Evolutionary conservation across 371 early-diverging fungal species (phyloP).

Genomic region (Spraguea lophii): DNA sequence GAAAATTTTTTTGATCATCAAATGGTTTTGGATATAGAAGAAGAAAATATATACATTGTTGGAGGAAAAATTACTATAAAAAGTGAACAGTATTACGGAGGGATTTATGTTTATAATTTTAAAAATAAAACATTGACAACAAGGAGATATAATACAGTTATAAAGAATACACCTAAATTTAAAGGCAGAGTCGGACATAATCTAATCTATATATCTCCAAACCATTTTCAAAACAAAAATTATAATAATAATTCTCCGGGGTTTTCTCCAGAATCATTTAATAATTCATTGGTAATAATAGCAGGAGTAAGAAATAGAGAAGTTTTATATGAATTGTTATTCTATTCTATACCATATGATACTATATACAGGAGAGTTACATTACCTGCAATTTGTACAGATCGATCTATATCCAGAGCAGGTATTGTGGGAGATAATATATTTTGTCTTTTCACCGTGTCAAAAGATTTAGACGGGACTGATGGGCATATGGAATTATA

Average conservation of each 20-base stretch:
- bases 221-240: neutral
- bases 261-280: neutral
- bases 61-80: conserved; percentile 10
- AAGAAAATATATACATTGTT: neutral
- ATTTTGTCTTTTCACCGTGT: conserved; percentile 9
- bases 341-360: conserved; percentile 6
- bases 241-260: neutral
- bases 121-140: neutral
- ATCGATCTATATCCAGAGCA: neutral
- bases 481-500: conserved; percentile 8
- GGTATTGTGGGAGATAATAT: neutral
- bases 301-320: conserved; percentile 15
- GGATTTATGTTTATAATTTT: conserved; percentile 4
- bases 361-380: conserved; percentile 5
- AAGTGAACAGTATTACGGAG: conserved; percentile 6
- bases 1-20: conserved; percentile 15
- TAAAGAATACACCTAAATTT: conserved; percentile 1
- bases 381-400: conserved; percentile 4
- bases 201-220: conserved; percentile 4
- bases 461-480: conserved; percentile 4
- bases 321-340: conserved; percentile 4
- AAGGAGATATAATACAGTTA: neutral
- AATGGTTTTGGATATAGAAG: neutral
- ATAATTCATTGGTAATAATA: conserved; percentile 5
- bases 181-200: conserved; percentile 14